Conservation (phyloP, 1,284 basidiomycete genomes). For the Inonotus obliquus region DNA sequence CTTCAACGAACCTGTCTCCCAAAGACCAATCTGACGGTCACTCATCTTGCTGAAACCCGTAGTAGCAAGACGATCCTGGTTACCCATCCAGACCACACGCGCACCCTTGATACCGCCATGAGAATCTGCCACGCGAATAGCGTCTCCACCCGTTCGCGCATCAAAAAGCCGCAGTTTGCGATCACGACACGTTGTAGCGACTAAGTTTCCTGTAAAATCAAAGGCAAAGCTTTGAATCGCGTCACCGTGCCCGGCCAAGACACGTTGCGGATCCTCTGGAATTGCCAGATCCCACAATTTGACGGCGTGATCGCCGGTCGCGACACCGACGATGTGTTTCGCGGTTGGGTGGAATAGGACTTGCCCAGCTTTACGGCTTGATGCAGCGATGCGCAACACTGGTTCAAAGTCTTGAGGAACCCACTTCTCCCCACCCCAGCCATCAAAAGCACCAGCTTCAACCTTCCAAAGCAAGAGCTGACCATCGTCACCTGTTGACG, state of each 20-base stretch:
- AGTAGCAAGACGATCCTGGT: slow-evolving; percentile 82
- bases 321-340: slow-evolving; percentile 79
- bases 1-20: slow-evolving; percentile 73
- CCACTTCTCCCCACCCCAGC: slow-evolving; percentile 86
- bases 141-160: slow-evolving; percentile 71
- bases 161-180: slow-evolving; percentile 92
- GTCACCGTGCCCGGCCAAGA: slow-evolving; percentile 79
- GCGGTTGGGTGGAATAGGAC: slow-evolving; percentile 95
- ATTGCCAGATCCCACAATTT: slow-evolving; percentile 88
- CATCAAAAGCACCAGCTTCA: slow-evolving; percentile 65
- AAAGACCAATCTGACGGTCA: slow-evolving; percentile 84
- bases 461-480: slow-evolving; percentile 91
- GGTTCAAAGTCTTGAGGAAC: slow-evolving; percentile 83
- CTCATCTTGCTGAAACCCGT: slow-evolving; percentile 96
- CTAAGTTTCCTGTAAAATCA: slow-evolving; percentile 75
- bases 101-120: slow-evolving; percentile 95
- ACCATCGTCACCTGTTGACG: slow-evolving; percentile 90
- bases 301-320: slow-evolving; percentile 85
- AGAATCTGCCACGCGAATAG: slow-evolving; percentile 80
- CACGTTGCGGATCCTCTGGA: slow-evolving; percentile 56
- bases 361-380: slow-evolving; percentile 87
- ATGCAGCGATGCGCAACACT: slow-evolving; percentile 66
- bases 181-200: slow-evolving; percentile 84
- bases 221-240: slow-evolving; percentile 86
- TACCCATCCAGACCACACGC: slow-evolving; percentile 89